Conservation (phyloP, 1,284 basidiomycete genomes). For the Boletellus dicymbophilus region DNA sequence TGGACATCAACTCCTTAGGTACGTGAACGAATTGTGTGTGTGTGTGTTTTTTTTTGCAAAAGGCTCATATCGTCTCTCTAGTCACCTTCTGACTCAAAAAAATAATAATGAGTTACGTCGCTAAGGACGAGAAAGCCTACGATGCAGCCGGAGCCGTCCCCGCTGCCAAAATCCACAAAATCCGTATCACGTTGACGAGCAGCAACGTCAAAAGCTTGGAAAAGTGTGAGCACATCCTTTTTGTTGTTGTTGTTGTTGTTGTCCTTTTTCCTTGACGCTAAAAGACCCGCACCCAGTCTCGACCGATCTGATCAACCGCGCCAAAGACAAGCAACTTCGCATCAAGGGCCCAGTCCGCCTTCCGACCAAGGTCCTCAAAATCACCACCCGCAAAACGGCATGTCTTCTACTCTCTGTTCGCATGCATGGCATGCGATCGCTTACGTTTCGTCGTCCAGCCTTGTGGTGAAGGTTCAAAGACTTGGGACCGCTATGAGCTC, state of each 20-base stretch:
- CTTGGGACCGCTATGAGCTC: constrained; percentile 99
- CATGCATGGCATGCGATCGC: background rate
- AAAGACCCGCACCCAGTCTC: constrained; percentile 68
- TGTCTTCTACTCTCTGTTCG: constrained; percentile 34
- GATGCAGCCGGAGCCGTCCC: constrained; percentile 89
- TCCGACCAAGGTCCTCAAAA: constrained; percentile 97
- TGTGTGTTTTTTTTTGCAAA: background rate
- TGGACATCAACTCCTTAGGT: constrained; percentile 22
- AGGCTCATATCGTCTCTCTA: constrained; percentile 34
- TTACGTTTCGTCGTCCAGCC: constrained; percentile 54
- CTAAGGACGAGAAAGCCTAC: constrained; percentile 98
- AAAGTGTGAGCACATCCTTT: constrained; percentile 71
- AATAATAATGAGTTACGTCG: constrained; percentile 97
- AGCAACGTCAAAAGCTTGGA: constrained; percentile 99
- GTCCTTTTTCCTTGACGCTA: background rate
- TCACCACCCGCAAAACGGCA: constrained; percentile 98
- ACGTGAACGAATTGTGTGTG: too few species aligned
- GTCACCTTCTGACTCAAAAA: constrained; percentile 77
- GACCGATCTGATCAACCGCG: constrained; percentile 94
- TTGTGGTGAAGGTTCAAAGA: constrained; percentile 99
- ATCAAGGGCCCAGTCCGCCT: constrained; percentile 99
- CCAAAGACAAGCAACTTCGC: constrained; percentile 99
- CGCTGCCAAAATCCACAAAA: constrained; percentile 97
- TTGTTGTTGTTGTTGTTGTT: background rate
- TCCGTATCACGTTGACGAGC: constrained; percentile 98